These are phyloP conservation scores for Takashimella tepidaria DNA, from an alignment of 1,284 basidiomycete species.

Conservation along the genomic window DNA sequence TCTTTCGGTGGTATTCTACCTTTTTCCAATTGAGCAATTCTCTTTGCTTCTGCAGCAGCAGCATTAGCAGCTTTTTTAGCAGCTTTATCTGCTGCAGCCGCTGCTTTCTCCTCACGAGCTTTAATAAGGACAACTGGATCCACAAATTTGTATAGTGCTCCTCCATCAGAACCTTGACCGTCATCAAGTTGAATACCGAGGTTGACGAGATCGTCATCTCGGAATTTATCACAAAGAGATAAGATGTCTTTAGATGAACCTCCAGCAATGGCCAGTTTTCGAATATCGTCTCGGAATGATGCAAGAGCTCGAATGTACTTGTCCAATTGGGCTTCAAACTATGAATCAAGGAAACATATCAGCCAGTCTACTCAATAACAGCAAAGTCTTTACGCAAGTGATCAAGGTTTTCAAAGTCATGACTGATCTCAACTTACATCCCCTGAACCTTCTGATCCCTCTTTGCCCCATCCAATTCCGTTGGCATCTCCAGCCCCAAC, in stretches of 20 bases:
- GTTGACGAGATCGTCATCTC: slow-evolving; percentile 84
- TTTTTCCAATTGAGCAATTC: slow-evolving; percentile 73
- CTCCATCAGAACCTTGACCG: slow-evolving; percentile 80
- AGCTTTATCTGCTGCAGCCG: slow-evolving; percentile 66
- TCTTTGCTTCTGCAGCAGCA: slow-evolving; percentile 67
- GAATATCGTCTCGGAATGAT: slow-evolving; percentile 84
- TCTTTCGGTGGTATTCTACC: slow-evolving; percentile 69
- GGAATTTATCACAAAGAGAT: slow-evolving; percentile 76
- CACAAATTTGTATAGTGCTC: slow-evolving; percentile 89
- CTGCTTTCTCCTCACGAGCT: slow-evolving; percentile 85
- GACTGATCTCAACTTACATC: slow-evolving; percentile 54
- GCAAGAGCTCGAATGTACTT: slow-evolving; percentile 84
- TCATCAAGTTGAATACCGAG: slow-evolving; percentile 95
- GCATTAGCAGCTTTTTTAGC: slow-evolving; percentile 71
- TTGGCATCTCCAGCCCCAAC: slow-evolving; percentile 19
- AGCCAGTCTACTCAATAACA: too few species aligned
- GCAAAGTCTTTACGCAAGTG: too few species aligned
- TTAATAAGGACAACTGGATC: slow-evolving; percentile 74
- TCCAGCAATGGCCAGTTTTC: slow-evolving; percentile 72
- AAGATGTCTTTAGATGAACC: slow-evolving; percentile 62
- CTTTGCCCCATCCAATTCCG: slow-evolving; percentile 52
- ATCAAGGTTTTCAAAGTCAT: not conserved
- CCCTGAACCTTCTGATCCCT: slow-evolving; percentile 43
- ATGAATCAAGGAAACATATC: slow-evolving; percentile 7
- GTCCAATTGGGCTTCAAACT: slow-evolving; percentile 82